Percentiles rank a stretch among this genome's conserved stretches.
Evolutionary conservation across 768 basidiomycete genomes (phyloP).

Genomic region (Psilocybe sp.): DNA sequence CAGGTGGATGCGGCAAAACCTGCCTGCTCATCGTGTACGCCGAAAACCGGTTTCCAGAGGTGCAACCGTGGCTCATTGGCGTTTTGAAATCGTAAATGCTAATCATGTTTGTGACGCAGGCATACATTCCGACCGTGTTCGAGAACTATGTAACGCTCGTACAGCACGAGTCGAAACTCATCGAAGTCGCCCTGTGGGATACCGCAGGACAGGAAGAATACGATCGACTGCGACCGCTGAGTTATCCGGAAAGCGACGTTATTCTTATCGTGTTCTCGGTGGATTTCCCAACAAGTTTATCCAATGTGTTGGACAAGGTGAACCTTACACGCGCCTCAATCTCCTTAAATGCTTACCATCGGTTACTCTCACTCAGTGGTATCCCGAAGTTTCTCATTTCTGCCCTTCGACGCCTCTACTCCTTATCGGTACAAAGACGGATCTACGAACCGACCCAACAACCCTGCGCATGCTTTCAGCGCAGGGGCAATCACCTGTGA

Average conservation of each 20-base stretch:
- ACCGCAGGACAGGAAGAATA: slow-evolving; percentile 98
- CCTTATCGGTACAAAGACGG: slow-evolving; percentile 91
- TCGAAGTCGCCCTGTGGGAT: slow-evolving; percentile 98
- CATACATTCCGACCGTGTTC: slow-evolving; percentile 91
- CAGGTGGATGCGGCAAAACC: slow-evolving; percentile 89
- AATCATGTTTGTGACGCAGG: slow-evolving; percentile 38
- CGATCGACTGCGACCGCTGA: slow-evolving; percentile 81
- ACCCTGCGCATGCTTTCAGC: slow-evolving; percentile 87
- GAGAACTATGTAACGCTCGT: slow-evolving; percentile 93
- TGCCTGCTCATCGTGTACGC: slow-evolving; percentile 96
- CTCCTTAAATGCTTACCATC: slow-evolving; percentile 5
- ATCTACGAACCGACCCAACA: slow-evolving; percentile 82
- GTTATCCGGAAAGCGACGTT: slow-evolving; percentile 86
- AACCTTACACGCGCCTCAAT: slow-evolving; percentile 19
- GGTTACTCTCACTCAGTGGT: slow-evolving; percentile 60
- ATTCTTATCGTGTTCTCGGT: slow-evolving; percentile 94
- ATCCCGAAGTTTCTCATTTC: slow-evolving; percentile 90
- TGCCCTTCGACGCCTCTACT: slow-evolving; percentile 88
- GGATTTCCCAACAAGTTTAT: slow-evolving; percentile 89
- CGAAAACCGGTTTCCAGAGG: slow-evolving; percentile 95
- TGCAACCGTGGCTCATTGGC: slow-evolving; percentile 30
- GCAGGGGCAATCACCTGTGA: slow-evolving; percentile 82
- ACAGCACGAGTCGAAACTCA: slow-evolving; percentile 79
- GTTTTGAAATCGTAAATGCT: slow-evolving; percentile 5
- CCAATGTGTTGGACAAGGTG: slow-evolving; percentile 89